Percentiles rank a stretch among this genome's conserved stretches.
Evolutionary conservation across 1,284 basidiomycete species (phyloP).

Genomic region (Ustilago hordei): DNA sequence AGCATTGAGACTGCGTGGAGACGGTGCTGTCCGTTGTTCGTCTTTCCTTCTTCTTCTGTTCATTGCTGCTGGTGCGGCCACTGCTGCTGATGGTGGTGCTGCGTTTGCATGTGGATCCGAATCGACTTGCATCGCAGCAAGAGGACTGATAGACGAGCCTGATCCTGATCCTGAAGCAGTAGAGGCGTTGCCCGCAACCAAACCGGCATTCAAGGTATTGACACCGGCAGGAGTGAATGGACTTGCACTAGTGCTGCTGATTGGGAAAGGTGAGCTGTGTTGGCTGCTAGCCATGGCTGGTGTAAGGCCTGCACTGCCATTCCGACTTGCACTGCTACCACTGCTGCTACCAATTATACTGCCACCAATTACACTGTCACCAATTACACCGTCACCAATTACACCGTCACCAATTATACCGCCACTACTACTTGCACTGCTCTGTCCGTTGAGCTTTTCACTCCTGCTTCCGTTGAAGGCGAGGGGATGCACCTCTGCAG

Average conservation of each 20-base stretch:
- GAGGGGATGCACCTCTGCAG: neutral
- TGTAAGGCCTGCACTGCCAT: conserved; percentile 5
- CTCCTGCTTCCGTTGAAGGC: neutral
- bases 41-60: conserved; percentile 18
- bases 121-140: conserved; percentile 36
- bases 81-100: neutral
- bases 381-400: no score
- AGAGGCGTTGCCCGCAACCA: neutral
- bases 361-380: no score
- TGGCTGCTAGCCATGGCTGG: conserved; percentile 21
- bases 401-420: neutral
- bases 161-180: neutral
- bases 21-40: conserved; percentile 33
- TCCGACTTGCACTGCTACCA: conserved; percentile 1
- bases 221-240: conserved; percentile 19
- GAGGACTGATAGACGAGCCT: conserved; percentile 3
- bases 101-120: neutral
- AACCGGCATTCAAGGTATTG: neutral
- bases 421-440: conserved; percentile 6
- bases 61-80: no score
- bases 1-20: conserved; percentile 1
- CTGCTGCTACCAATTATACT: neutral
- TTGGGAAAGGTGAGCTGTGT: conserved; percentile 37
- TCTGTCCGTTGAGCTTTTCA: neutral
- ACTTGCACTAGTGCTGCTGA: conserved; percentile 22